Evolutionary conservation across 768 basidiomycete genomes (phyloP), one percentile per base, ranked within the genome.

Genomic region (Austroboletus eburneus): DNA sequence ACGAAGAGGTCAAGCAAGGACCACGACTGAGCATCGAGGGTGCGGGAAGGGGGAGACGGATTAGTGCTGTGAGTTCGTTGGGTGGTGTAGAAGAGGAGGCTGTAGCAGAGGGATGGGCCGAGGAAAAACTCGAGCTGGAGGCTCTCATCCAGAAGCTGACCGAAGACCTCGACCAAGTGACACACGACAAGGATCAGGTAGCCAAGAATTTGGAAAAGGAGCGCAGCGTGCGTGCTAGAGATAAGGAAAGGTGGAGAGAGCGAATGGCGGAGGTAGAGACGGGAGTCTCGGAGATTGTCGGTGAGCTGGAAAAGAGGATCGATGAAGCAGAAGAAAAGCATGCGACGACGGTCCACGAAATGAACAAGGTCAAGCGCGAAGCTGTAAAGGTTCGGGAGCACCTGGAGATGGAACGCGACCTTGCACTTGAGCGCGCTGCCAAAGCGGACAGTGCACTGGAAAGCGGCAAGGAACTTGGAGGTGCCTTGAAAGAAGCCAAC

Each of bases 181-280:
- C 67, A 38, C 61, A 56, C 13, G 78, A 78, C 53, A 78, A 75
- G 54, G 73, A 73, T 18, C 71, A 70, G 17, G 47, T 72, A 9
- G 70, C 74, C 54, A 66, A 66, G 43, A 73, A 70, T 13, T 64
- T 87, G 1, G 73, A 77, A 39, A 69, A 65, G 32, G 86, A 88
- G 62, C 75, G 62, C 45, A 68, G 64, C 18, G 84, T 77, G 39
- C 72, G 87, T n/a, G 66, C 73, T 12, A 72, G 72, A 42, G 86
- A 89, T 58, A 85, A 83, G 50, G 79, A 81, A 23, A 68, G 79
- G 36, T 91, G 83, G 81, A 79, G 78, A 54, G 78, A 77, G 42
- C 73, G 84, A 37, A 86, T 90, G 79, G 56, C 52, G 9, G 86
- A 87, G 48, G 83, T 87, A 9, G 82, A 89, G 62, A 70, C 69